Conservation (phyloP, 805 yeast genomes). For the Kuraishia cidri region DNA sequence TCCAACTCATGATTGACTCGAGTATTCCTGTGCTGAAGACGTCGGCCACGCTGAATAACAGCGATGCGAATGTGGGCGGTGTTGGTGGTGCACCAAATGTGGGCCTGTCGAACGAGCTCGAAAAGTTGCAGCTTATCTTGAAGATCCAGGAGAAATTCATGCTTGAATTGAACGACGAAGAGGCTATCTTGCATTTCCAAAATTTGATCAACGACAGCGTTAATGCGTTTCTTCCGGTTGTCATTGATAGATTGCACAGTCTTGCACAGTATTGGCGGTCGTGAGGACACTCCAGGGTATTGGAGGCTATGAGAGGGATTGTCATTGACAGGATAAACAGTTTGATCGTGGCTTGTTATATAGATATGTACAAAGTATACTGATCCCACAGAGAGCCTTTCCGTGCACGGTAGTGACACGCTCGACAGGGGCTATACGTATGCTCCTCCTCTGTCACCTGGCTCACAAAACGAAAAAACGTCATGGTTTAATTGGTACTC, state of each 20-base stretch:
- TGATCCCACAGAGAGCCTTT: too few species aligned
- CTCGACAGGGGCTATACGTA: too few species aligned
- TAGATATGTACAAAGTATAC: too few species aligned
- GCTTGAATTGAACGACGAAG: slow-evolving; percentile 89
- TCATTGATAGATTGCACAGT: slow-evolving; percentile 90
- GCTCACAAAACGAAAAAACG: too few species aligned
- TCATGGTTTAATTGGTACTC: too few species aligned
- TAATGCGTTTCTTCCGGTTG: slow-evolving; percentile 87
- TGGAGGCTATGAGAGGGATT: too few species aligned
- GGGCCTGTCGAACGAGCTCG: slow-evolving; percentile 42
- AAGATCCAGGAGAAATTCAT: slow-evolving; percentile 94
- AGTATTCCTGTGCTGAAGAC: slow-evolving; percentile 80
- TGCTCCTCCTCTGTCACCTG: too few species aligned
- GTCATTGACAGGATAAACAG: too few species aligned
- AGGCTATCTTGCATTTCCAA: slow-evolving; percentile 92
- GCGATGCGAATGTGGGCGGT: slow-evolving; percentile 1
- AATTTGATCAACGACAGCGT: slow-evolving; percentile 91
- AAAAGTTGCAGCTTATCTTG: slow-evolving; percentile 78
- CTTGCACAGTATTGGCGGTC: slow-evolving; percentile 98
- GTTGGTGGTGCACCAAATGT: slow-evolving; percentile 6
- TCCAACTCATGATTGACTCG: slow-evolving; percentile 90
- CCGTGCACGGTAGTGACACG: too few species aligned
- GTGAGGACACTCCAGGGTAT: slow-evolving; percentile 23
- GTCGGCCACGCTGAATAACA: slow-evolving; percentile 4
- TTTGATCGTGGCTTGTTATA: too few species aligned